Base-by-base conservation (phyloP, 805 yeast species). In the Kluyveromyces wickerhamii region DNA sequence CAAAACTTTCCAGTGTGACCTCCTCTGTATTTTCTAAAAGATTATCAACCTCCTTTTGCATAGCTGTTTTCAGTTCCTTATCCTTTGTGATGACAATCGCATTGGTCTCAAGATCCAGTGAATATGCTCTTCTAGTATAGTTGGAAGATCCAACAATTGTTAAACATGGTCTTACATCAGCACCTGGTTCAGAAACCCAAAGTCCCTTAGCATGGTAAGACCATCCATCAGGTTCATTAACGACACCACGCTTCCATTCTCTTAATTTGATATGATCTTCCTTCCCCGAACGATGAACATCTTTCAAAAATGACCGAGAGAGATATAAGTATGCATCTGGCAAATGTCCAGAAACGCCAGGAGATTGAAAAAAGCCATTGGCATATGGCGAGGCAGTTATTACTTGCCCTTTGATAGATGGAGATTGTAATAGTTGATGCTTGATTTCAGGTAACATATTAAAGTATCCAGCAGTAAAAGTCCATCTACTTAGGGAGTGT, bases 201-300 rank as follows among this genome's bases (percentile, higher is more conserved):
- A 89, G 62, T 1, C 98, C 98, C 54, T 92, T 92, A 10, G 98
- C 97, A 53, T 92, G 98, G 57, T 92, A 92, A 0, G 96, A 84
- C 97, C 98, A 89, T 1, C 98, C 98, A 19, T 66, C 71, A 1
- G 77, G 71, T 6, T 81, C 72, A 51, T 86, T 85, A 3, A 86
- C 95, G 3, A 76, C 64, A 1, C 98, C 98, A 32, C 72, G 75
- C 49, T 73, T 71, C 98, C 98, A 92, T 57, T 89, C 97, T 37
- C 67, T 67, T 23, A 92, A 62, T 13, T 62, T 57, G 20, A 89
- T 76, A 22, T 63, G 45, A 2, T 62, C 38, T 12, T 65, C 60
- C 46, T 66, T 70, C 2, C 68, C 65, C 20, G 59, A 48, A 8
- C 45, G 39, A 15, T 58, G 54, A 7, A 79, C 74, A 15, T 67